These are phyloP conservation scores for Pythium dissotocum DNA, from an alignment of 352 stramenopile genomes.

Conservation along the genomic window DNA sequence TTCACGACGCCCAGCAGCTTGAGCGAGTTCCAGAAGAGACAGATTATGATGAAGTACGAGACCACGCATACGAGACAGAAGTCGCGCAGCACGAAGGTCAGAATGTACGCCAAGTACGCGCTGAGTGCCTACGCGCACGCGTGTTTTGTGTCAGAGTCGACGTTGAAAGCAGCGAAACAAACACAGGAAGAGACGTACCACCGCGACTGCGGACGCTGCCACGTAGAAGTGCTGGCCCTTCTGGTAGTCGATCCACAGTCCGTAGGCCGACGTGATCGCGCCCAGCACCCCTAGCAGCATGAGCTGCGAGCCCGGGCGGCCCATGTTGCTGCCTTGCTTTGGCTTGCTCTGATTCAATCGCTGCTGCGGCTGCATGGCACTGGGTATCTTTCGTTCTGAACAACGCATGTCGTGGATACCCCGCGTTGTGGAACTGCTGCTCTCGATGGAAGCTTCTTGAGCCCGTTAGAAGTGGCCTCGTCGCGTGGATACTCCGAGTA, in stretches of 20 bases:
- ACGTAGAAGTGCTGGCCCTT: slow-evolving; percentile 51
- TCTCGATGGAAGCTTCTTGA: not conserved
- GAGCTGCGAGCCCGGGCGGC: slow-evolving; percentile 6
- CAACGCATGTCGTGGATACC: too few relatives aligned
- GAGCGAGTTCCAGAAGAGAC: slow-evolving; percentile 48
- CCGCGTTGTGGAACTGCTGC: too few relatives aligned
- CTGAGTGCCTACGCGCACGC: slow-evolving; percentile 33
- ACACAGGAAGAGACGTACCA: slow-evolving; percentile 29
- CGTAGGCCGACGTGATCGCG: slow-evolving; percentile 34
- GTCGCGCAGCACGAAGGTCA: slow-evolving; percentile 54
- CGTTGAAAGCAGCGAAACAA: not conserved
- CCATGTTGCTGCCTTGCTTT: not conserved
- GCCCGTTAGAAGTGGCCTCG: not conserved
- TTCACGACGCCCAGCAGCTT: slow-evolving; percentile 29
- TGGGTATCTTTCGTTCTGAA: not conserved
- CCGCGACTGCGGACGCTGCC: slow-evolving; percentile 33
- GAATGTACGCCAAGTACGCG: slow-evolving; percentile 56
- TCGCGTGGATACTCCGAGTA: not conserved
- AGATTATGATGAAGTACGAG: slow-evolving; percentile 51
- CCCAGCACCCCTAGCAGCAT: slow-evolving; percentile 28
- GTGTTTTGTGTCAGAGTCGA: not conserved
- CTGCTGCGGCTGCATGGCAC: not conserved
- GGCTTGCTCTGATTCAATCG: not conserved
- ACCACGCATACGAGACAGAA: slow-evolving; percentile 59
- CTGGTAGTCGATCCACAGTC: slow-evolving; percentile 50